Evolutionary conservation across 345 rosid species (phyloP), one percentile per base, ranked within the genome.

Genomic region (Camelina hispida): DNA sequence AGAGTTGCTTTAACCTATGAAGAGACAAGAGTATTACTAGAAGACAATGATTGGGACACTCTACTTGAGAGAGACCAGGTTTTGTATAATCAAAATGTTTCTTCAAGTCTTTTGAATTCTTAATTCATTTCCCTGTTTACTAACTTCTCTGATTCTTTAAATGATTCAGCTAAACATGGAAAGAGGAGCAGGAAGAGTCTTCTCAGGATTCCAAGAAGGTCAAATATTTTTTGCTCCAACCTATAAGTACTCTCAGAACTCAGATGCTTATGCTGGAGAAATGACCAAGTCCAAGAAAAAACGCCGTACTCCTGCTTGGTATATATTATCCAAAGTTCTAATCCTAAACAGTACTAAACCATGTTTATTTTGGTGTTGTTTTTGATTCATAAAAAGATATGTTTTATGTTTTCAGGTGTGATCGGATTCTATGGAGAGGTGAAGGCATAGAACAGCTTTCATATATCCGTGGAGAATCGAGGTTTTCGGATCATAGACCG

Each of bases 241-340:
- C 1, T 96, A 96, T 84, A 93, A 96, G 63, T 91, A 90, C 68
- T 68, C 94, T 0, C 87, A 87, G 5, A 91, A 91, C 75, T 96
- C 99, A 28, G 99, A 96, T 71, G 83, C 90, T 35, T 93, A 91
- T 37, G 89, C 97, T 4, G 97, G 99, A 43, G 97, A 93, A 84
- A 89, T 83, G 7, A 89, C 76, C 1, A 96, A 96, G 69, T 85
- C 97, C 62, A 95, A 85, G 91, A 96, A 83, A 83, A 93, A 93
- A 81, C 94, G 99, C 14, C 85, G 99, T 59, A 96, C 99, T 1
- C 99, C 99, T 5, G 99, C 98, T 56, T 96, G 99, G 99, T 96
- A 84, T 96, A 84, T 40, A 84, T 40, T 50, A 66, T 9, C 30
- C 8, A 5, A 25, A 20, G 3, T 3, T 4, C 46, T 28, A 44